Percentiles rank a stretch among this genome's conserved stretches.
These are phyloP conservation scores for Gossypium gossypioides DNA, from an alignment of 441 rosid genomes.

Conservation along the genomic window DNA sequence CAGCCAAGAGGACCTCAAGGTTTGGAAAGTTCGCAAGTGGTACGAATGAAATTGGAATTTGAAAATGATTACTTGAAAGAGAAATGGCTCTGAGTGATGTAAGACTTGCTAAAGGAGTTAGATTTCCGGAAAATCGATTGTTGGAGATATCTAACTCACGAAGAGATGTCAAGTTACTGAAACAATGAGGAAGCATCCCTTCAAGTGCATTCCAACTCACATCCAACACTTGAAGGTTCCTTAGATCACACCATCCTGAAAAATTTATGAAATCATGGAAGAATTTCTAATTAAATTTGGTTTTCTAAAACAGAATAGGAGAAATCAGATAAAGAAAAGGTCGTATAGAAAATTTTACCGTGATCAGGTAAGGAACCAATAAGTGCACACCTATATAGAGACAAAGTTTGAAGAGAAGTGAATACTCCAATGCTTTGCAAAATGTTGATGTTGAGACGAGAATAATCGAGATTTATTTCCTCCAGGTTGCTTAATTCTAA, in stretches of 20 bases:
- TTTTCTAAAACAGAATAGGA: too few species aligned
- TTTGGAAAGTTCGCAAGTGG: background rate
- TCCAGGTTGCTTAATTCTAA: background rate
- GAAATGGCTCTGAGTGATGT: background rate
- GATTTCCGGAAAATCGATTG: conserved; percentile 2
- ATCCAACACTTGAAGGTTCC: background rate
- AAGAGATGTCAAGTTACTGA: conserved; percentile 18
- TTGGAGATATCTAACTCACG: background rate
- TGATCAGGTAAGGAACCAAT: background rate
- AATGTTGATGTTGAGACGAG: background rate
- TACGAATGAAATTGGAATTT: background rate
- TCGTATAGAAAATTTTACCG: background rate
- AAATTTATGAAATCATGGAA: background rate
- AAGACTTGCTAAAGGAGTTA: background rate
- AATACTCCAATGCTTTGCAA: background rate
- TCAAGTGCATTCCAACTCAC: background rate
- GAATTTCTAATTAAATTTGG: background rate
- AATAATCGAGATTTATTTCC: background rate
- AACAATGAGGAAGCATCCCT: conserved; percentile 16
- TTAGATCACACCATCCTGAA: background rate
- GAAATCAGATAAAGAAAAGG: too few species aligned
- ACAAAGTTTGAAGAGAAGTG: background rate
- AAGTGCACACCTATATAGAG: background rate
- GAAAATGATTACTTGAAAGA: background rate
- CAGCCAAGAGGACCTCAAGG: background rate